phyloP scores from a whole-genome alignment of 148 eudicot genomes.

The Selenicereus undatus region DNA sequence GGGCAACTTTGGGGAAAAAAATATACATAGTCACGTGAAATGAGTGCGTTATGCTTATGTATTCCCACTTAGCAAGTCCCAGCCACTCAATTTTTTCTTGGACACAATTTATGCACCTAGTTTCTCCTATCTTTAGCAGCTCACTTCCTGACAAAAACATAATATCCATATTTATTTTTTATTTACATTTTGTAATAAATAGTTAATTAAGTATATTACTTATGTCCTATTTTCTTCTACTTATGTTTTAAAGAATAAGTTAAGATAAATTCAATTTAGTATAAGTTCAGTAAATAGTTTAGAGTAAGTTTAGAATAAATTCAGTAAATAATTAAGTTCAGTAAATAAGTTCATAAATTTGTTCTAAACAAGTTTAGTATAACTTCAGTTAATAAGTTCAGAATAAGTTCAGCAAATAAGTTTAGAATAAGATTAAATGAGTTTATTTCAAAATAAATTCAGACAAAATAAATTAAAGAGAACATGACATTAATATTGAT shows the following conservation, averaged over 20 bases:
- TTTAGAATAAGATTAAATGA: no score
- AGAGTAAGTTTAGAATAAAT: no score
- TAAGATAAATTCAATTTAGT: no score
- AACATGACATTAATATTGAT: not conserved
- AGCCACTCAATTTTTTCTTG: slow-evolving; percentile 13
- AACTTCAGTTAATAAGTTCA: no score
- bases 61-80: slow-evolving; percentile 11
- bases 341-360: no score
- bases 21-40: slow-evolving; percentile 23
- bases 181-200: not conserved
- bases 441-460: no score
- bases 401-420: no score
- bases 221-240: not conserved
- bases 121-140: slow-evolving; percentile 20
- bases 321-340: no score
- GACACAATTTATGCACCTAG: slow-evolving; percentile 14
- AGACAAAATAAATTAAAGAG: no score
- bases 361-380: no score
- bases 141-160: slow-evolving; percentile 30
- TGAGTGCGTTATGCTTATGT: slow-evolving; percentile 19
- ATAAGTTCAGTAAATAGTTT: no score
- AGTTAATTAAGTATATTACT: not conserved
- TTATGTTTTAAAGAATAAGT: no score
- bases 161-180: not conserved
- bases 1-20: slow-evolving; percentile 13